Evolutionary conservation across 2,329 filamentous ascomycete genomes (phyloP), one percentile per base, ranked within the genome.

Genomic region (Aspergillus awamori): DNA sequence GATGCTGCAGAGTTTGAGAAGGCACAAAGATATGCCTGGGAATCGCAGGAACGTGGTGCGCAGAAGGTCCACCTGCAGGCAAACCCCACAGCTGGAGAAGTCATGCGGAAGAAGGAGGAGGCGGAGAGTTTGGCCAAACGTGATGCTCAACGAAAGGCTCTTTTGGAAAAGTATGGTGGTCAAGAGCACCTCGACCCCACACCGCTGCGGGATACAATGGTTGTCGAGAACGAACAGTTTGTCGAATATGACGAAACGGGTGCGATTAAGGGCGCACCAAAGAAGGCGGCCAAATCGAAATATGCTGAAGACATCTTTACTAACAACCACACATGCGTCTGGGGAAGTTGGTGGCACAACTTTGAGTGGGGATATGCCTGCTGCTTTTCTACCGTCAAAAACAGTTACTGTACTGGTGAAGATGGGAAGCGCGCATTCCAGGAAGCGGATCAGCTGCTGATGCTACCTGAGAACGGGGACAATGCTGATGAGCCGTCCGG

Each of bases 311-410:
- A 99, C 70, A 83, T 97, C 0, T 81, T 90, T 57, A 85, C 90
- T 74, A 94, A 96, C 80, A 99, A 99, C 72, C 95, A 99, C 78
- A 92, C 87, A 3, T 89, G 90, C 0, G 89, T 97, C 3, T 99
- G 93, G 91, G 95, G 95, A 53, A 97, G 93, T 71, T 99, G 95
- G 95, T 99, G 95, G 95, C 86, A 88, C 57, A 88, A 92, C 72
- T 98, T 97, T 79, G 86, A 89, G 77, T 99, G 95, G 95, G 95
- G 95, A 1, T 99, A 97, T 77, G 86, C 91, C 22, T 99, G 95
- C 77, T 99, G 95, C 81, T 93, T 96, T 75, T 97, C 93, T 0
- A 89, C 88, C 22, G 86, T 96, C 64, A 97, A 96, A 79, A 98
- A 99, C 77, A 97, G 93, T 71, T 99, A 98, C 72, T 99, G 95